A percentile compares a stretch with the other conserved stretches of the same genome.
Conservation (phyloP, 805 yeast genomes). For the Starmerella khaoyaiensis region DNA sequence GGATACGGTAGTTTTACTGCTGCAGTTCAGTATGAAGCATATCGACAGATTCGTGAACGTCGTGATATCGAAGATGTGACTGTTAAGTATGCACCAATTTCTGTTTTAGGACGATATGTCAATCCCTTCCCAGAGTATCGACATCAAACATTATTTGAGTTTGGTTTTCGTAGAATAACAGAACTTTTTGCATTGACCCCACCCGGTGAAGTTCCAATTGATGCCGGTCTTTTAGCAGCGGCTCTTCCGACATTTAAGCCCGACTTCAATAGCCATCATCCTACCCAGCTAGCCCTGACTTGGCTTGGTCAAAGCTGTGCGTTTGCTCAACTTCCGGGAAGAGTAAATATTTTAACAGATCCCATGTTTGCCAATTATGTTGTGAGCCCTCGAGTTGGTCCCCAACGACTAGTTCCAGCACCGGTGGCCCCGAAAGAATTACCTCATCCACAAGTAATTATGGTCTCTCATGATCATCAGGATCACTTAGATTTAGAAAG, state of each 20-base stretch:
- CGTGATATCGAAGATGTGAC: conserved; percentile 13
- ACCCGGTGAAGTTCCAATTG: conserved; percentile 47
- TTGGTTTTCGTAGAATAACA: conserved; percentile 53
- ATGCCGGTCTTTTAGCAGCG: conserved; percentile 36
- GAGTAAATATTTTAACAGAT: conserved; percentile 69
- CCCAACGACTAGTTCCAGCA: conserved; percentile 66
- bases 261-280: conserved; percentile 24
- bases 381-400: conserved; percentile 55
- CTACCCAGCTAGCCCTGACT: conserved; percentile 43
- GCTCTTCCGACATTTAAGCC: conserved; percentile 53
- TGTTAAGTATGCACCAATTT: conserved; percentile 19
- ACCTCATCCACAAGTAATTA: conserved; percentile 53
- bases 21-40: conserved; percentile 13
- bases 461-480: conserved; percentile 91
- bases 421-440: conserved; percentile 56
- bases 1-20: conserved; percentile 21
- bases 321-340: conserved; percentile 48
- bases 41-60: conserved; percentile 17
- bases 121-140: conserved; percentile 87
- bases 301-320: conserved; percentile 95
- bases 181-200: conserved; percentile 53
- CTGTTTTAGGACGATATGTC: conserved; percentile 53
- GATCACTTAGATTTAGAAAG: conserved; percentile 73
- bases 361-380: conserved; percentile 63
- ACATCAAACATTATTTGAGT: conserved; percentile 80